A percentile compares a stretch with the other conserved stretches of the same genome.
These are phyloP conservation scores for Thraustotheca clavata DNA, from an alignment of 352 stramenopile species.

Conservation along the genomic window DNA sequence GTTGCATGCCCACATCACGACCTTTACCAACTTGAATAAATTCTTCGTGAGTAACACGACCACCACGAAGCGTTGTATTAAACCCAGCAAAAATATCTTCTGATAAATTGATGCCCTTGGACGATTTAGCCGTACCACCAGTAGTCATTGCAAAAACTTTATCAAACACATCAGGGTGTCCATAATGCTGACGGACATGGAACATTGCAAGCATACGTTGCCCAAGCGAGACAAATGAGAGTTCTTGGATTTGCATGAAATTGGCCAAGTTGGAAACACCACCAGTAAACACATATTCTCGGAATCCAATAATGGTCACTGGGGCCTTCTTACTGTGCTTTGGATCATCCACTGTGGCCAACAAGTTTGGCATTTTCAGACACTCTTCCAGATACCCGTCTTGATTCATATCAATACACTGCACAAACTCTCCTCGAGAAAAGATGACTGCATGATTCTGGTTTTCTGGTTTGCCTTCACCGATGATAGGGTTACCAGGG, in stretches of 20 bases:
- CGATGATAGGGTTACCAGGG: constrained; percentile 70
- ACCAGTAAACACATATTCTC: constrained; percentile 85
- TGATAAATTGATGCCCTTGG: constrained; percentile 82
- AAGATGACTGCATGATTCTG: constrained; percentile 83
- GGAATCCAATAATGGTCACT: constrained; percentile 82
- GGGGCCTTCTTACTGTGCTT: constrained; percentile 28
- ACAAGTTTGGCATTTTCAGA: constrained; percentile 83
- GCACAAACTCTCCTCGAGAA: constrained; percentile 76
- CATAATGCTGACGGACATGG: constrained; percentile 80
- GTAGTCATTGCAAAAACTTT: constrained; percentile 83
- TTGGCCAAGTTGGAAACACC: constrained; percentile 72
- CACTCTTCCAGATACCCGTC: constrained; percentile 86
- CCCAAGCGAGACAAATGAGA: constrained; percentile 83
- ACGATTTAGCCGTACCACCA: constrained; percentile 79
- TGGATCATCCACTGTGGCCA: constrained; percentile 61
- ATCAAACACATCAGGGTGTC: constrained; percentile 83
- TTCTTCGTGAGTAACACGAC: constrained; percentile 70
- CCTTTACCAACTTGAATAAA: constrained; percentile 86
- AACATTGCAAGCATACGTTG: constrained; percentile 74
- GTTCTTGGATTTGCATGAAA: constrained; percentile 84
- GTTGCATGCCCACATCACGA: constrained; percentile 79
- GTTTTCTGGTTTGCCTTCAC: constrained; percentile 83
- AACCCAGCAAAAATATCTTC: constrained; percentile 87
- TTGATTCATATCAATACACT: constrained; percentile 90
- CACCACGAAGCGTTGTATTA: constrained; percentile 67